These are phyloP conservation scores for Trametes meyenii DNA, from an alignment of 768 basidiomycete genomes.

Conservation along the genomic window DNA sequence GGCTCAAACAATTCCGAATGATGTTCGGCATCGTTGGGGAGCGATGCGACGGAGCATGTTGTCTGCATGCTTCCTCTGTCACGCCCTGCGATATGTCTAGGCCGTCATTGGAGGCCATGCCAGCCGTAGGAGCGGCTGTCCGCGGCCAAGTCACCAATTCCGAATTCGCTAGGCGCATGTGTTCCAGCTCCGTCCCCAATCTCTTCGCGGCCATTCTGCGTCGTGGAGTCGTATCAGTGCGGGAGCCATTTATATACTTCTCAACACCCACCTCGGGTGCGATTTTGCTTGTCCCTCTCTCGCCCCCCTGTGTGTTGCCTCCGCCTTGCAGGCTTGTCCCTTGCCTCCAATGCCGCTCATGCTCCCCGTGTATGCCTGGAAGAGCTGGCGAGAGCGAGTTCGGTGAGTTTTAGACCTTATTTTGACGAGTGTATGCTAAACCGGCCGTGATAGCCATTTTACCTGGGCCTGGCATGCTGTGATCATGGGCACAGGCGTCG, in stretches of 20 bases:
- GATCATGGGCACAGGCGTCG: conserved; percentile 50
- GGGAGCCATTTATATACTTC: conserved; percentile 8
- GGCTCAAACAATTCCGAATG: conserved; percentile 23
- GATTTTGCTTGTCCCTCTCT: conserved; percentile 2
- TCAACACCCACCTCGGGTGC: neutral
- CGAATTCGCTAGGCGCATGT: conserved; percentile 24
- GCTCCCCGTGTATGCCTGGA: conserved; percentile 31
- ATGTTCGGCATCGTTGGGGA: conserved; percentile 9
- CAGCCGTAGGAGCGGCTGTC: neutral
- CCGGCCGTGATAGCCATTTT: conserved; percentile 39
- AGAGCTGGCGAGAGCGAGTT: conserved; percentile 42
- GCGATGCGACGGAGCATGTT: conserved; percentile 6
- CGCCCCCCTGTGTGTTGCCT: neutral
- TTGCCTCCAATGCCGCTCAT: conserved; percentile 23
- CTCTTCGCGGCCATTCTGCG: neutral
- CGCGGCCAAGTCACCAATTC: conserved; percentile 21
- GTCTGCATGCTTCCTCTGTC: conserved; percentile 11
- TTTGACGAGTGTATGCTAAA: neutral
- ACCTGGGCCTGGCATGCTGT: conserved; percentile 52
- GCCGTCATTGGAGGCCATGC: conserved; percentile 14
- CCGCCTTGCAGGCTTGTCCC: conserved; percentile 1
- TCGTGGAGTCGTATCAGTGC: neutral
- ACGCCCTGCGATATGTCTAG: conserved; percentile 9
- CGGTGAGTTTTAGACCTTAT: conserved; percentile 28
- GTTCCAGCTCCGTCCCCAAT: conserved; percentile 14